Evolutionary conservation across 1,284 basidiomycete genomes (phyloP).

Genomic region (Pseudozyma pruni): DNA sequence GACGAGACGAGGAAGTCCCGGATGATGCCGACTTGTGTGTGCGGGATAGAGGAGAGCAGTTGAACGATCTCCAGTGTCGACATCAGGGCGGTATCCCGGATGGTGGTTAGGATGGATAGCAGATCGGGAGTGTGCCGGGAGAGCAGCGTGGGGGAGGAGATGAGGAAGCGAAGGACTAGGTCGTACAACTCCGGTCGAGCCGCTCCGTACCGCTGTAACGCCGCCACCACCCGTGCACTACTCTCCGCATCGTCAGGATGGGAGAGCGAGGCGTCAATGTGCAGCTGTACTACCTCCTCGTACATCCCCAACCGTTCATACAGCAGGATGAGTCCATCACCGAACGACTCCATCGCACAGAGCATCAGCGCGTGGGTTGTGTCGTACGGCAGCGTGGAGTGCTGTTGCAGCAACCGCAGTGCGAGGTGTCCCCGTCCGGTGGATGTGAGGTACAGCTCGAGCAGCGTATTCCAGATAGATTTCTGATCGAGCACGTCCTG

Average conservation of each 20-base stretch:
- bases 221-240: conserved; percentile 75
- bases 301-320: conserved; percentile 97
- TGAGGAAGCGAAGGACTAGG: conserved; percentile 88
- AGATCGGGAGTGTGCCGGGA: conserved; percentile 79
- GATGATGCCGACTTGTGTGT: conserved; percentile 91
- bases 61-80: conserved; percentile 89
- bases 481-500: conserved; percentile 78
- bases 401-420: conserved; percentile 55
- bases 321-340: conserved; percentile 83
- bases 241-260: conserved; percentile 54
- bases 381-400: conserved; percentile 78
- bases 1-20: conserved; percentile 86
- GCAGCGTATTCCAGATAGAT: conserved; percentile 93
- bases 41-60: conserved; percentile 75
- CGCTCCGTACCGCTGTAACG: conserved; percentile 79
- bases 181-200: conserved; percentile 82
- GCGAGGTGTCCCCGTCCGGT: conserved; percentile 64
- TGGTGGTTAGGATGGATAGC: conserved; percentile 74
- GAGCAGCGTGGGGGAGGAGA: conserved; percentile 75
- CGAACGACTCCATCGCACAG: conserved; percentile 84
- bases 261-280: conserved; percentile 75
- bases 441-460: conserved; percentile 87
- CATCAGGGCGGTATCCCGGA: conserved; percentile 83
- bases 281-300: conserved; percentile 91
- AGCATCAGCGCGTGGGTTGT: conserved; percentile 89